phyloP scores from a whole-genome alignment of 176 grass and related monocot genomes.

The Triticum timopheevii region DNA sequence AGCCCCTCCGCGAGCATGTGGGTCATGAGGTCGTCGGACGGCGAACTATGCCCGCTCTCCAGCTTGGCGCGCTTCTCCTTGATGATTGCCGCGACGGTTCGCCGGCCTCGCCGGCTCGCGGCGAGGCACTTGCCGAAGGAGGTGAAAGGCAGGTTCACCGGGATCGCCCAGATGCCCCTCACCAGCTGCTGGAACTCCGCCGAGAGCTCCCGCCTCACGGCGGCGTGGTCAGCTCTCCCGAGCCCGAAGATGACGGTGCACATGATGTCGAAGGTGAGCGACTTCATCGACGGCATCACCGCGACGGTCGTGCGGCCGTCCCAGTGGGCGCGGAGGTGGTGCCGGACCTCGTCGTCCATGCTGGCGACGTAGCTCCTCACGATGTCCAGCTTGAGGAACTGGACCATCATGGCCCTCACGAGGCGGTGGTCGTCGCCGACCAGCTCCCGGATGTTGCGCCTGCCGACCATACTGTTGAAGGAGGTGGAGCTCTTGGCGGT shows the following conservation, averaged over 20 bases:
- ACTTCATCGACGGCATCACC: slow-evolving; percentile 44
- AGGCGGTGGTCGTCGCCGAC: slow-evolving; percentile 32
- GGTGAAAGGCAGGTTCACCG: slow-evolving; percentile 38
- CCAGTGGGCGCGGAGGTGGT: slow-evolving; percentile 29
- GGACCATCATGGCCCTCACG: slow-evolving; percentile 27
- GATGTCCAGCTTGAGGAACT: slow-evolving; percentile 31
- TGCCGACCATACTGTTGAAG: slow-evolving; percentile 24
- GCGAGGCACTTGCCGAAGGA: slow-evolving; percentile 26
- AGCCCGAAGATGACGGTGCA: slow-evolving; percentile 33
- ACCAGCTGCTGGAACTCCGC: slow-evolving; percentile 38
- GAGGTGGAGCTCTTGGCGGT: not conserved
- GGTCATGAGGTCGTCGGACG: slow-evolving; percentile 29
- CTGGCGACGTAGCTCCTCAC: slow-evolving; percentile 22
- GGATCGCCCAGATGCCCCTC: slow-evolving; percentile 26
- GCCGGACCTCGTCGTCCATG: slow-evolving; percentile 34
- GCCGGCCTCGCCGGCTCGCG: slow-evolving; percentile 37
- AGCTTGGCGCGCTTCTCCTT: not conserved
- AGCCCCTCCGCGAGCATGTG: slow-evolving; percentile 22
- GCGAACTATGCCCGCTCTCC: not conserved
- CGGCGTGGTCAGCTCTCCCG: not conserved
- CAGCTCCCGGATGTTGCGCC: slow-evolving; percentile 13
- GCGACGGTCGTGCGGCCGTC: not conserved
- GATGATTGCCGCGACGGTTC: not conserved
- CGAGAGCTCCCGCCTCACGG: not conserved
- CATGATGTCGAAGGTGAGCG: slow-evolving; percentile 40